Conservation (phyloP, 495 filamentous ascomycete genomes). For the Rhizodiscina lignyota region DNA sequence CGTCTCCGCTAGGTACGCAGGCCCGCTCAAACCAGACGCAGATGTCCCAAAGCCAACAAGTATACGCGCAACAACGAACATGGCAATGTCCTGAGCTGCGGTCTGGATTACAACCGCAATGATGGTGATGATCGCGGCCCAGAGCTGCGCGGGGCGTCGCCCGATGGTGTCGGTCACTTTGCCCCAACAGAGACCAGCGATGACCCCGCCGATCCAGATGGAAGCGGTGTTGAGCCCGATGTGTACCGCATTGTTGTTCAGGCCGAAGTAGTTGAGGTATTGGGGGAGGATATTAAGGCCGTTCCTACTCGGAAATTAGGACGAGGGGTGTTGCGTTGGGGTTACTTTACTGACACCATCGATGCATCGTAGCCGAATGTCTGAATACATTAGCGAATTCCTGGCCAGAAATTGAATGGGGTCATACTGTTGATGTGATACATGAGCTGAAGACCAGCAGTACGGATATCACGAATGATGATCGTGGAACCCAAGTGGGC, state of each 20-base stretch:
- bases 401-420: too few relatives aligned
- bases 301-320: too few relatives aligned
- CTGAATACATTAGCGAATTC: too few relatives aligned
- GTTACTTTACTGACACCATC: too few relatives aligned
- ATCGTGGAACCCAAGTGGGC: too few relatives aligned
- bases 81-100: conserved; percentile 30
- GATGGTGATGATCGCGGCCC: too few relatives aligned
- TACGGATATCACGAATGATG: too few relatives aligned
- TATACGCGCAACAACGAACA: conserved; percentile 28
- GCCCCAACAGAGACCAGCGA: conserved; percentile 24
- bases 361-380: too few relatives aligned
- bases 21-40: conserved; percentile 22
- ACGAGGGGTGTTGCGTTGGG: too few relatives aligned
- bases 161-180: conserved; percentile 25
- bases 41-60: conserved; percentile 27
- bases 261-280: conserved; percentile 33
- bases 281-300: conserved; percentile 33
- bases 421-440: too few relatives aligned
- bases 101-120: conserved; percentile 16
- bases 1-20: conserved; percentile 27
- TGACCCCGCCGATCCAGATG: conserved; percentile 27
- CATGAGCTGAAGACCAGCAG: too few relatives aligned
- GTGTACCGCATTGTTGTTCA: conserved; percentile 25
- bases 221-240: conserved; percentile 30
- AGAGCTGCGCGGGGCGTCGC: too few relatives aligned